phyloP scores from a whole-genome alignment of 1,284 basidiomycete genomes.

The Marasmius tenuissimus region DNA sequence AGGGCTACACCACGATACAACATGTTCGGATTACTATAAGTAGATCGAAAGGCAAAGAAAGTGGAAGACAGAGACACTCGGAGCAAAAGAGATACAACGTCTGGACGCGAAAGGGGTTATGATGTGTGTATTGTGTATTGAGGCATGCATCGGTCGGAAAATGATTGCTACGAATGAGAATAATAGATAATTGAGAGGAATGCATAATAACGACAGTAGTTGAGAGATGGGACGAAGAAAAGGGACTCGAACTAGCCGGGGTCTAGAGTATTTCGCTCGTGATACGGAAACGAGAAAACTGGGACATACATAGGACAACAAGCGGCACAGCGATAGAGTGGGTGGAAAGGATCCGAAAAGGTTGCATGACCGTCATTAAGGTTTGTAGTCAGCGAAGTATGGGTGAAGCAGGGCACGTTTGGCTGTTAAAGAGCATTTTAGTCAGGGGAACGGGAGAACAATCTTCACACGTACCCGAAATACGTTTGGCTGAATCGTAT shows the following conservation, averaged over 20 bases:
- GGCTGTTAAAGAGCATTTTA: constrained; percentile 42
- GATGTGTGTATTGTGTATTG: too few species aligned
- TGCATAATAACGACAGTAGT: not conserved
- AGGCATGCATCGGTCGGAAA: too few species aligned
- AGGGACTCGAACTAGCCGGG: not conserved
- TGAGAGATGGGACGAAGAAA: not conserved
- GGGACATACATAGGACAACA: constrained; percentile 10
- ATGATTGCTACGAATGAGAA: too few species aligned
- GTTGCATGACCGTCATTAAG: constrained; percentile 13
- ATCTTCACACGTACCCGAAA: constrained; percentile 66
- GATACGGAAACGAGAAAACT: not conserved
- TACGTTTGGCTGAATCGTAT: constrained; percentile 93
- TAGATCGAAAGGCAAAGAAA: too few species aligned
- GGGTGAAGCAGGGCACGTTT: constrained; percentile 85
- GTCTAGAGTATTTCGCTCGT: not conserved
- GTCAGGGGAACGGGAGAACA: constrained; percentile 1
- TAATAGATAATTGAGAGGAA: not conserved
- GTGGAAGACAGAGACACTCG: too few species aligned
- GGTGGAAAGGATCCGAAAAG: not conserved
- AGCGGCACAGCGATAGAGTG: constrained; percentile 7
- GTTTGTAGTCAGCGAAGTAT: constrained; percentile 67
- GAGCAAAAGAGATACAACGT: too few species aligned
- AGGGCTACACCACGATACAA: too few species aligned
- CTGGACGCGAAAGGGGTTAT: too few species aligned
- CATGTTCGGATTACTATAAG: too few species aligned